phyloP scores from a whole-genome alignment of 1,284 basidiomycete species.

The Pseudozyma flocculosa region DNA sequence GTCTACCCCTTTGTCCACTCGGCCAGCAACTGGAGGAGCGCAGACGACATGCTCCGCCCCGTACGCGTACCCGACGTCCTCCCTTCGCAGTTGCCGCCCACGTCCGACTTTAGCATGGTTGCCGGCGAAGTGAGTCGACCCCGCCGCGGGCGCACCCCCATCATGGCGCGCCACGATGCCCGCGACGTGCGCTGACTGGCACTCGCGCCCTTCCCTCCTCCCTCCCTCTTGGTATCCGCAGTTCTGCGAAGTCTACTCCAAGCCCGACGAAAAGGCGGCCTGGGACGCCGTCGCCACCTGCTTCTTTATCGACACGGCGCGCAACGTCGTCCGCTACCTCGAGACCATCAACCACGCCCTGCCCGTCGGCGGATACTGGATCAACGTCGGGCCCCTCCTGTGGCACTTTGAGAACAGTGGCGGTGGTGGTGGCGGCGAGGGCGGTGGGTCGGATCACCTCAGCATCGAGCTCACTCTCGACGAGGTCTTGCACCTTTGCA shows the following conservation, averaged over 20 bases:
- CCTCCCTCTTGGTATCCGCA: background rate
- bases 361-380: slow-evolving; percentile 49
- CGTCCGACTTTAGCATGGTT: slow-evolving; percentile 55
- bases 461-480: slow-evolving; percentile 80
- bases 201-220: background rate
- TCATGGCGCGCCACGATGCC: too few species aligned
- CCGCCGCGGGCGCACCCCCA: background rate
- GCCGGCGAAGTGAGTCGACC: slow-evolving; percentile 40
- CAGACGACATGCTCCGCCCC: slow-evolving; percentile 44
- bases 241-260: slow-evolving; percentile 50
- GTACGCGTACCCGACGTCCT: slow-evolving; percentile 51
- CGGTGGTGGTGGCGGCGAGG: slow-evolving; percentile 10
- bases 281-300: slow-evolving; percentile 92
- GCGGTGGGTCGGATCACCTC: slow-evolving; percentile 24
- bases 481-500: slow-evolving; percentile 77
- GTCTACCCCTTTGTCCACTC: slow-evolving; percentile 54
- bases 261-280: slow-evolving; percentile 67
- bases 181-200: too few species aligned
- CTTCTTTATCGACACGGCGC: slow-evolving; percentile 92
- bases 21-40: slow-evolving; percentile 48
- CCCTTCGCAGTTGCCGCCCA: slow-evolving; percentile 39
- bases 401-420: slow-evolving; percentile 94
- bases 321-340: slow-evolving; percentile 51
- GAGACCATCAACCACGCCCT: slow-evolving; percentile 54
- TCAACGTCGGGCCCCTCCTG: slow-evolving; percentile 73